Conservation (phyloP, 1,284 basidiomycete genomes). For the Kalmanozyma brasiliensis region DNA sequence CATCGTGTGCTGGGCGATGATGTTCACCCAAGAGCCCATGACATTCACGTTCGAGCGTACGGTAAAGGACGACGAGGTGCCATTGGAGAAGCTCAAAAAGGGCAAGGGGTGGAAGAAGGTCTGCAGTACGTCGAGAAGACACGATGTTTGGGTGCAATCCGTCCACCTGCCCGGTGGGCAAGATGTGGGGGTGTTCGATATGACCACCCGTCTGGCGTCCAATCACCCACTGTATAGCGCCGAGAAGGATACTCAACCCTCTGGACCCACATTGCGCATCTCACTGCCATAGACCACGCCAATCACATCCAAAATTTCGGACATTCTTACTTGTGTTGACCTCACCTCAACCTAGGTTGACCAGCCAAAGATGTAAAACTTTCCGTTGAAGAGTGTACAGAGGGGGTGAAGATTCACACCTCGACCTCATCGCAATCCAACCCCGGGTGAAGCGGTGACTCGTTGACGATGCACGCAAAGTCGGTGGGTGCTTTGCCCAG, state of each 20-base stretch:
- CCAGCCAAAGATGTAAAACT: no score
- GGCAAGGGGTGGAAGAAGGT: conserved; percentile 7
- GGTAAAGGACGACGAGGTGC: conserved; percentile 1
- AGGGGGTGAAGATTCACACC: conserved; percentile 5
- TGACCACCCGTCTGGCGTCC: conserved; percentile 8
- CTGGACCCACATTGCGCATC: conserved; percentile 17
- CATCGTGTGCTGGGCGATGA: conserved; percentile 21
- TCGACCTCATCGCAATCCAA: conserved; percentile 57
- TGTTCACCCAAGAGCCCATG: conserved; percentile 16
- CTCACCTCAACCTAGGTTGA: no score
- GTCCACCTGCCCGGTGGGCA: conserved; percentile 1
- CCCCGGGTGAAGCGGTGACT: conserved; percentile 36
- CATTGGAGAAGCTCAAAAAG: background rate
- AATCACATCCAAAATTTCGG: background rate
- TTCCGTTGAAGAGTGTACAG: no score
- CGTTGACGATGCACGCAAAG: conserved; percentile 64
- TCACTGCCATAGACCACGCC: conserved; percentile 9
- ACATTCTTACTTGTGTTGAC: no score
- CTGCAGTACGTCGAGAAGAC: conserved; percentile 16
- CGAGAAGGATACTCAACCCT: background rate
- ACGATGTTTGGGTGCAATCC: conserved; percentile 17
- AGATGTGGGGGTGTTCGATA: conserved; percentile 5
- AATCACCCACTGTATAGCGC: conserved; percentile 21
- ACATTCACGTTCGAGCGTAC: conserved; percentile 6
- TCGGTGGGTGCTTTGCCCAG: conserved; percentile 49